A percentile compares a stretch with the other conserved stretches of the same genome.
Evolutionary conservation across 257 asterid genomes (phyloP).

Genomic region (Fraxinus pennsylvanica): DNA sequence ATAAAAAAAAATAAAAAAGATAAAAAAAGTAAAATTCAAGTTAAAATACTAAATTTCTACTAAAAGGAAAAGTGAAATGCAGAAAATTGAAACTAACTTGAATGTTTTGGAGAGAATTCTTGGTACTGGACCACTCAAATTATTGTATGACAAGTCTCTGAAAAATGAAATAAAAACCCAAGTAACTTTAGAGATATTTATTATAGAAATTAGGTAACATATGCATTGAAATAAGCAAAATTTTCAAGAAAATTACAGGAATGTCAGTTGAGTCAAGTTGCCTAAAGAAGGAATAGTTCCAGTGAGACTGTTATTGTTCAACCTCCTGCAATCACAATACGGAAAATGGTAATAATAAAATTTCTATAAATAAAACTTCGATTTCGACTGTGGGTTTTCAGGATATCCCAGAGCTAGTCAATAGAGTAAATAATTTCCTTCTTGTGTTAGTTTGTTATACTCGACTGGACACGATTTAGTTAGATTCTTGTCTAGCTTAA

Average conservation of each 20-base stretch:
- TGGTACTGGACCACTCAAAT: constrained; percentile 62
- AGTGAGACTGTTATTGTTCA: constrained; percentile 77
- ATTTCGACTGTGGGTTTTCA: no score
- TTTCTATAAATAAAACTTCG: neutral
- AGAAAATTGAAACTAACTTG: constrained; percentile 49
- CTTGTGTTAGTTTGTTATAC: neutral
- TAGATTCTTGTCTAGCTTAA: neutral
- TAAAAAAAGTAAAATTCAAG: neutral
- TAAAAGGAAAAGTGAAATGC: neutral
- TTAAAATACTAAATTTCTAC: constrained; percentile 3
- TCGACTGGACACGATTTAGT: constrained; percentile 2
- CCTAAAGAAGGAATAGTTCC: constrained; percentile 73
- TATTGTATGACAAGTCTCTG: constrained; percentile 82
- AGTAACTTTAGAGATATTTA: constrained; percentile 14
- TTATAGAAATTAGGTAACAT: constrained; percentile 1
- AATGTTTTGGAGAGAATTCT: constrained; percentile 50
- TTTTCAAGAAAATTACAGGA: constrained; percentile 57
- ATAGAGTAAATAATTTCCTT: neutral
- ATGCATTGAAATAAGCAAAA: constrained; percentile 10
- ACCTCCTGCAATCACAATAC: constrained; percentile 58
- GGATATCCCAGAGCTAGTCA: no score
- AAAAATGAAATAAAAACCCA: constrained; percentile 19
- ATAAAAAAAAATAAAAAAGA: neutral
- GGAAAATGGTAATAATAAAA: neutral
- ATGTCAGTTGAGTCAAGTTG: constrained; percentile 75